phyloP scores from a whole-genome alignment of 1,284 basidiomycete species.

The Cutaneotrichosporon arboriforme region DNA sequence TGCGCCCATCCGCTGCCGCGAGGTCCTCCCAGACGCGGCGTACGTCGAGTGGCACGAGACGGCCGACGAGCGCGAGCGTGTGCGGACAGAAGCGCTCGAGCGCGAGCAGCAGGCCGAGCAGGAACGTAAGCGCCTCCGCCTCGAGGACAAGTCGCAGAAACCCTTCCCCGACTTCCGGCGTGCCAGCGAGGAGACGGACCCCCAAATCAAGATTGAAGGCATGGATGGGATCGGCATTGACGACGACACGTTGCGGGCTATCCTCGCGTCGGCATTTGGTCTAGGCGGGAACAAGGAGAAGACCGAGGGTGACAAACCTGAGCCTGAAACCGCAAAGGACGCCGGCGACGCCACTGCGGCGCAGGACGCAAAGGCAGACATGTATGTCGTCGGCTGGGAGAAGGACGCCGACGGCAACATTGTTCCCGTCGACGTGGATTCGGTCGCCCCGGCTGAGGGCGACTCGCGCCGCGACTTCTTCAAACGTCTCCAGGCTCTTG shows the following conservation, averaged over 20 bases:
- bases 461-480: neutral
- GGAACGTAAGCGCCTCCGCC: neutral
- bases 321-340: slow-evolving; percentile 5
- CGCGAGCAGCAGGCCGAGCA: neutral
- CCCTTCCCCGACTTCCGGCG: neutral
- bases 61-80: slow-evolving; percentile 2
- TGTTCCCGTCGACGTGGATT: neutral
- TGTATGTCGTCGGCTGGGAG: slow-evolving; percentile 1
- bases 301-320: slow-evolving; percentile 2
- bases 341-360: slow-evolving; percentile 4
- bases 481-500: neutral
- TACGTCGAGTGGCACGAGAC: slow-evolving; percentile 23
- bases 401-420: neutral
- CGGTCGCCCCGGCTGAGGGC: neutral
- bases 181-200: neutral
- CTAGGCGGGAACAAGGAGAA: neutral
- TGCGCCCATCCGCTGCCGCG: slow-evolving; percentile 40
- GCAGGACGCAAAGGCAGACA: neutral
- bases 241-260: neutral
- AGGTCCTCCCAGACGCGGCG: slow-evolving; percentile 38
- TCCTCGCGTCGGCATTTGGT: slow-evolving; percentile 1
- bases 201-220: neutral
- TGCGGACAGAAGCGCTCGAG: neutral
- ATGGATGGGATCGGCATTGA: neutral
- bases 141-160: neutral